Conservation (phyloP, 495 filamentous ascomycete genomes). For the Astrocystis sublimbata region DNA sequence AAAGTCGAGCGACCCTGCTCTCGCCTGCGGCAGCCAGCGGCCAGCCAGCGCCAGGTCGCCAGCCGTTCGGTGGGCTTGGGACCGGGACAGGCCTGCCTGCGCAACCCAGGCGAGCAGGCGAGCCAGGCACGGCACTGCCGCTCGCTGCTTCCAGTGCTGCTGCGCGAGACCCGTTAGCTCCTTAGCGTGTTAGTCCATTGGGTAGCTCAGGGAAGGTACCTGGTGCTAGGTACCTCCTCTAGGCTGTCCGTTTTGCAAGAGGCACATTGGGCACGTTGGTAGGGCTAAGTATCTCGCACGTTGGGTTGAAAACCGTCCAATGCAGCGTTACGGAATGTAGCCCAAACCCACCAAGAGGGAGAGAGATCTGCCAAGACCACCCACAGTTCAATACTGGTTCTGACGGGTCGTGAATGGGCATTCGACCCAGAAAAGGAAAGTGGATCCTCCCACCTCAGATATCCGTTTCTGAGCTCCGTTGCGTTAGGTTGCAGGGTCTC, state of each 20-base stretch:
- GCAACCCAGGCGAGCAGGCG: background rate
- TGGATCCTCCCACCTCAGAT: background rate
- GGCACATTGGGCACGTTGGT: no score
- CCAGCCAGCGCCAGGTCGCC: slow-evolving; percentile 20
- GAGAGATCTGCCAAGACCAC: background rate
- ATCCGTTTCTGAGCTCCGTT: background rate
- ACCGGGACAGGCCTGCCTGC: no score
- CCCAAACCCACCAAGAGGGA: no score
- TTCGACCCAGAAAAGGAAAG: slow-evolving; percentile 1
- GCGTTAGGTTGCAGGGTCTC: no score
- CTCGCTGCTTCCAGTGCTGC: background rate
- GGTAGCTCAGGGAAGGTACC: background rate
- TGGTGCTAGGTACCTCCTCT: no score
- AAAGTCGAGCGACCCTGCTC: no score
- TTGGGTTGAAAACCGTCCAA: background rate
- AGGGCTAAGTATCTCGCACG: background rate
- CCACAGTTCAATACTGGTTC: slow-evolving; percentile 6
- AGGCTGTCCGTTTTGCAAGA: background rate
- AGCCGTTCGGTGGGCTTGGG: slow-evolving; percentile 26
- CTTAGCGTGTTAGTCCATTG: background rate
- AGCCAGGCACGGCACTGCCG: background rate
- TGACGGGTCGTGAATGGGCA: no score
- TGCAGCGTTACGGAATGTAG: background rate
- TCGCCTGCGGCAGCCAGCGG: slow-evolving; percentile 12
- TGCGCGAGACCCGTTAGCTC: background rate